Evolutionary conservation across 1,284 basidiomycete species (phyloP).

Genomic region (Puccinia polysora): DNA sequence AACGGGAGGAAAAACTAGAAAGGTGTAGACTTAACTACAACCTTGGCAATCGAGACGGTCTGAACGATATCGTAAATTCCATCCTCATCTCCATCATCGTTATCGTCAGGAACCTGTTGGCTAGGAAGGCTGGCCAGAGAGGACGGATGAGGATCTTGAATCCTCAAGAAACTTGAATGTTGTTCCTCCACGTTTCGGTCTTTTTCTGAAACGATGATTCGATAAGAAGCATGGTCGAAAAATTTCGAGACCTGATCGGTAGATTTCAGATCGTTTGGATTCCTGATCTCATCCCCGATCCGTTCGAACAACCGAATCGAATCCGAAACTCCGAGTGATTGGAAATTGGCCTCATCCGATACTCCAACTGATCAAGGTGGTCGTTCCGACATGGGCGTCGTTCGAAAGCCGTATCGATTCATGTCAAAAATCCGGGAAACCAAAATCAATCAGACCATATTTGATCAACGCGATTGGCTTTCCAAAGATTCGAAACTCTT

Average conservation of each 20-base stretch:
- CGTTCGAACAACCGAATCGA: slow-evolving; percentile 8
- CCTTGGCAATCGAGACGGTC: not conserved
- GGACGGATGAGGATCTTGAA: too few relatives aligned
- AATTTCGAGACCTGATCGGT: not conserved
- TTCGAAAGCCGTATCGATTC: not conserved
- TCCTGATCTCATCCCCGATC: not conserved
- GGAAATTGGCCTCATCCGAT: not conserved
- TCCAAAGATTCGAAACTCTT: not conserved
- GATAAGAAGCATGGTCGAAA: slow-evolving; percentile 6
- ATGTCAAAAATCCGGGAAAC: not conserved
- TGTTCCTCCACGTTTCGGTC: too few relatives aligned
- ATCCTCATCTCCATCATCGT: not conserved
- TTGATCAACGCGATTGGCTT: not conserved
- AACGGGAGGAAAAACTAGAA: not conserved
- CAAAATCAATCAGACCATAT: not conserved
- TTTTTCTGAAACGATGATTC: too few relatives aligned
- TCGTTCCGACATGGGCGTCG: not conserved
- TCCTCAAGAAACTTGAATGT: too few relatives aligned
- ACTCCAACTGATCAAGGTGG: not conserved
- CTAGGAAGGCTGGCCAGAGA: too few relatives aligned
- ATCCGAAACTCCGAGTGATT: not conserved
- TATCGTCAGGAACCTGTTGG: too few relatives aligned
- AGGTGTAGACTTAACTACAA: not conserved
- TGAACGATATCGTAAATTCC: slow-evolving; percentile 1
- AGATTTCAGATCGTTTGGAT: not conserved